These are phyloP conservation scores for Castanea crenata DNA, from an alignment of 306 rosid genomes.

Conservation along the genomic window DNA sequence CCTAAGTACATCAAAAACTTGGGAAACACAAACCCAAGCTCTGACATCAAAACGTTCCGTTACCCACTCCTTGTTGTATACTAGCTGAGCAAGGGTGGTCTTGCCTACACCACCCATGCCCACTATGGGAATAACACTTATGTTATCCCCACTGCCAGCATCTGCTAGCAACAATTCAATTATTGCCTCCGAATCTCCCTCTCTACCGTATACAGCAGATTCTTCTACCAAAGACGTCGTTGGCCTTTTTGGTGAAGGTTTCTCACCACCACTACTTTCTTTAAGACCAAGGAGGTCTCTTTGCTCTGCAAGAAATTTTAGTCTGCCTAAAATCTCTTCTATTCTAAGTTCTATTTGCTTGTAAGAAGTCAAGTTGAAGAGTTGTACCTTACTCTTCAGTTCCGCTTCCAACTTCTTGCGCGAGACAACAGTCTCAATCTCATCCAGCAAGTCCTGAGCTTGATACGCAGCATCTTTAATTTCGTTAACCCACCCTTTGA, in stretches of 20 bases:
- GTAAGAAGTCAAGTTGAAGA: background rate
- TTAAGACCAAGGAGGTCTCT: conserved; percentile 6
- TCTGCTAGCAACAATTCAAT: background rate
- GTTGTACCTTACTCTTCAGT: background rate
- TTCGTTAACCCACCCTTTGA: conserved; percentile 15
- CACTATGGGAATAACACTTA: conserved; percentile 22
- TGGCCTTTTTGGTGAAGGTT: background rate
- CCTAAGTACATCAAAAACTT: conserved; percentile 13
- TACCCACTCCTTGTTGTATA: conserved; percentile 18
- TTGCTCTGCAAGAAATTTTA: background rate
- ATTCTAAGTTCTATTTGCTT: background rate
- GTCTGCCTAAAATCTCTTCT: background rate
- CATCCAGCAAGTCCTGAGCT: conserved; percentile 14
- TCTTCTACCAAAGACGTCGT: background rate
- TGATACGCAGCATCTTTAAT: conserved; percentile 6
- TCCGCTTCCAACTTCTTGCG: background rate
- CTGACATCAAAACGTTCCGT: background rate
- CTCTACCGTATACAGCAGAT: conserved; percentile 24
- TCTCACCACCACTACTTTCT: background rate
- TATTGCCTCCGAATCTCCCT: conserved; percentile 9
- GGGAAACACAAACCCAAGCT: conserved; percentile 34
- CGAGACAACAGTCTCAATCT: background rate
- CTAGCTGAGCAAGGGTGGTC: conserved; percentile 25
- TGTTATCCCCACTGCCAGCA: background rate
- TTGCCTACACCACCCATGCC: conserved; percentile 41